Percentiles rank a stretch among this genome's conserved stretches.
phyloP scores from a whole-genome alignment of 139 green algal genomes.

The Closterium sp. region DNA sequence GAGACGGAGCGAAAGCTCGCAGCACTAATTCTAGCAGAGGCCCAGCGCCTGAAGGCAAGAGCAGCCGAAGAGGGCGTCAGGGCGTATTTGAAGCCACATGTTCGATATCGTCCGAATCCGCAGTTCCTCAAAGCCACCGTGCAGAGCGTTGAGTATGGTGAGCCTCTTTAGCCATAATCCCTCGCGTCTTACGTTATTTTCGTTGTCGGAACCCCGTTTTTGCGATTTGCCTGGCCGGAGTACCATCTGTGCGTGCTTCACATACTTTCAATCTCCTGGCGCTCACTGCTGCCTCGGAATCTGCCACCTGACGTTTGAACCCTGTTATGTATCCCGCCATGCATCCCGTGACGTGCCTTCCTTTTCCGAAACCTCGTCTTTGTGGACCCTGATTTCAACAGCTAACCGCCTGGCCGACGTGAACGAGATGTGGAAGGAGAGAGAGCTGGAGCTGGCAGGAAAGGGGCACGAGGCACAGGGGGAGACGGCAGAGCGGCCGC shows the following conservation, averaged over 20 bases:
- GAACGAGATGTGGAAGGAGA: conserved; percentile 20
- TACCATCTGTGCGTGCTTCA: not conserved
- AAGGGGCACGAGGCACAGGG: not conserved
- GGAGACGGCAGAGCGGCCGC: not conserved
- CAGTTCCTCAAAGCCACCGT: conserved; percentile 20
- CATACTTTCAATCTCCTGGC: not conserved
- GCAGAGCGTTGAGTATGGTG: conserved; percentile 15
- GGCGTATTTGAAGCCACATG: conserved; percentile 28
- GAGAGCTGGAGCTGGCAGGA: not conserved
- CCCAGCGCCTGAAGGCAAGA: not conserved
- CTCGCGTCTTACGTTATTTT: not conserved
- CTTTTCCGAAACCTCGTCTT: not conserved
- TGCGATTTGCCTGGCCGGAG: not conserved
- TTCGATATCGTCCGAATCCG: conserved; percentile 10
- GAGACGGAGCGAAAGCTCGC: conserved; percentile 30
- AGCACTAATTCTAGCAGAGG: conserved; percentile 32
- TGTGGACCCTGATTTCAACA: conserved; percentile 12
- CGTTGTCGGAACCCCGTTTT: not conserved
- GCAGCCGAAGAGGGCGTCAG: conserved; percentile 14
- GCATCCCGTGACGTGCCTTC: not conserved
- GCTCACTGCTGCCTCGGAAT: not conserved
- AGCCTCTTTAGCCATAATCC: not conserved
- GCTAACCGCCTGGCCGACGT: conserved; percentile 10
- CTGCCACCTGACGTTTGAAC: not conserved
- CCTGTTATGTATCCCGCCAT: not conserved